These are phyloP conservation scores for Pseudisothecium myosuroides DNA, from an alignment of 225 moss, liverwort and hornwort species.

Conservation along the genomic window DNA sequence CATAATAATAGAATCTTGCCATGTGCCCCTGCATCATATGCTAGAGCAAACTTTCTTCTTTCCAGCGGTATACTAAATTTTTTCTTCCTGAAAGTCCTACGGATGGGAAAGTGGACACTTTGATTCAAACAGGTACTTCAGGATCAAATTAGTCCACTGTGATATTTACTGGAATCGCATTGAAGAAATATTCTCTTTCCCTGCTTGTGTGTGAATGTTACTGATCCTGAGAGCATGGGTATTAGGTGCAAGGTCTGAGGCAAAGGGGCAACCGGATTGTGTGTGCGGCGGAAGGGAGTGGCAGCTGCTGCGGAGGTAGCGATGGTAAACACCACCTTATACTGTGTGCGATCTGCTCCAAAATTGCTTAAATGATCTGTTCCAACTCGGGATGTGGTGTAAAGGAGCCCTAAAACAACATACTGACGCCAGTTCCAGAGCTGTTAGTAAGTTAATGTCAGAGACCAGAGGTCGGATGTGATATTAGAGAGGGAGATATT, in stretches of 20 bases:
- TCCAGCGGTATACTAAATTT: background rate
- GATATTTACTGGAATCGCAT: background rate
- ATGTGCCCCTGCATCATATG: background rate
- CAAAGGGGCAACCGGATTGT: background rate
- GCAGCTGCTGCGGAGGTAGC: constrained; percentile 59
- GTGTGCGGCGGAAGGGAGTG: constrained; percentile 42
- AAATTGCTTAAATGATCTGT: too few relatives aligned
- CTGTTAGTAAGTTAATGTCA: too few relatives aligned
- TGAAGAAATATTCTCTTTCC: background rate
- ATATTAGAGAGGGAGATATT: too few relatives aligned
- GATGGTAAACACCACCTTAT: constrained; percentile 36
- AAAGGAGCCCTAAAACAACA: too few relatives aligned
- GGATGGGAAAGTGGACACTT: background rate
- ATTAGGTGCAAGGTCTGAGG: constrained; percentile 7
- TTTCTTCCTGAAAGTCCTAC: too few relatives aligned
- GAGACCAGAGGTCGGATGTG: too few relatives aligned
- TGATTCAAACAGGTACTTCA: too few relatives aligned
- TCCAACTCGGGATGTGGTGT: too few relatives aligned
- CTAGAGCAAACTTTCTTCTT: background rate
- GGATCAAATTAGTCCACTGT: background rate
- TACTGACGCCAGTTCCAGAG: too few relatives aligned
- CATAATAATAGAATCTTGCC: background rate
- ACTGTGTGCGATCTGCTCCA: too few relatives aligned
- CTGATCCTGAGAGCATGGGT: background rate
- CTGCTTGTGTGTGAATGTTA: background rate